Percentiles rank a stretch among this genome's conserved stretches.
phyloP scores from a whole-genome alignment of 306 rosid species.

The Citrullus colocynthis region DNA sequence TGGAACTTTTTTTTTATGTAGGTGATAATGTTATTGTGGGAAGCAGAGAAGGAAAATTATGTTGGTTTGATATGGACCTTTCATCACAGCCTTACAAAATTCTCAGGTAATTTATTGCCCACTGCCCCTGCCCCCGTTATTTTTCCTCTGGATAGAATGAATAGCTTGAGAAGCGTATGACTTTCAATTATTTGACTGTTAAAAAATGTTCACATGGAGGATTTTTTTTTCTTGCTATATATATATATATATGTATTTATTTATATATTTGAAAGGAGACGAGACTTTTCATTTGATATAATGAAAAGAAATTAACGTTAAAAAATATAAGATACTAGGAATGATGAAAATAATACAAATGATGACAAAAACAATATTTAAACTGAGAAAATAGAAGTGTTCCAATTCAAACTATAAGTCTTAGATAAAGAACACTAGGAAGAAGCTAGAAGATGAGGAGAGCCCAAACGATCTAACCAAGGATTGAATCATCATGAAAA shows the following conservation, averaged over 20 bases:
- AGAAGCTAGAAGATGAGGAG: too few relatives aligned
- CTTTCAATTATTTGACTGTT: background rate
- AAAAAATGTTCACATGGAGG: background rate
- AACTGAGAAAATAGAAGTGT: too few relatives aligned
- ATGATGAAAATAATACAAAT: too few relatives aligned
- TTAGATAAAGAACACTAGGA: too few relatives aligned
- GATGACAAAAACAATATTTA: too few relatives aligned
- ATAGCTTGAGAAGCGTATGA: background rate
- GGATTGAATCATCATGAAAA: too few relatives aligned
- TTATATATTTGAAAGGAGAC: background rate
- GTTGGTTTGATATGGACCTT: constrained; percentile 99
- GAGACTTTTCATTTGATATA: background rate
- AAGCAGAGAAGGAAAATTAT: constrained; percentile 86
- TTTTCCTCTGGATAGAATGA: background rate
- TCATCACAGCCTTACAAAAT: constrained; percentile 71
- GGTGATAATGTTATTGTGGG: constrained; percentile 95
- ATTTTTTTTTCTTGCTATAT: too few relatives aligned
- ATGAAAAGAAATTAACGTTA: too few relatives aligned
- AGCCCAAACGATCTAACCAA: too few relatives aligned
- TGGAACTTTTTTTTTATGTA: constrained; percentile 20
- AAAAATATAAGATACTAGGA: too few relatives aligned
- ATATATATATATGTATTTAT: too few relatives aligned
- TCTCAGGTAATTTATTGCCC: constrained; percentile 40
- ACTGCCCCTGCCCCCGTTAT: background rate
- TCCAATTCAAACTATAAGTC: too few relatives aligned